Evolutionary conservation across 2,329 filamentous ascomycete species (phyloP).

Genomic region (Stemphylium vesicarium): DNA sequence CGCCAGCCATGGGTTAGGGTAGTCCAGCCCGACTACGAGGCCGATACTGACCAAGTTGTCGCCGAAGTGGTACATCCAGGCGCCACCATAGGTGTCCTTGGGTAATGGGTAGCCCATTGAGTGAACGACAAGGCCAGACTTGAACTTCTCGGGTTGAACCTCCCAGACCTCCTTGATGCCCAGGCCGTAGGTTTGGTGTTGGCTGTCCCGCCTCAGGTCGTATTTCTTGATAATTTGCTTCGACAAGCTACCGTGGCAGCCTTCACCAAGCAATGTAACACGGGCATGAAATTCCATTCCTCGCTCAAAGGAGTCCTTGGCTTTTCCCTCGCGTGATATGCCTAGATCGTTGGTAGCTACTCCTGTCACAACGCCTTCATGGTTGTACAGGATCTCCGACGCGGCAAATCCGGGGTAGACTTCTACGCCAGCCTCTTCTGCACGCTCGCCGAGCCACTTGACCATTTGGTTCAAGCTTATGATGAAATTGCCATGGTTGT

Average conservation of each 20-base stretch:
- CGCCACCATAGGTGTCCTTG: constrained; percentile 89
- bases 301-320: constrained; percentile 90
- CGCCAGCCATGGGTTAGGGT: constrained; percentile 94
- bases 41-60: constrained; percentile 95
- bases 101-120: constrained; percentile 92
- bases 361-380: constrained; percentile 87
- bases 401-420: constrained; percentile 96
- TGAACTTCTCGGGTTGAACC: constrained; percentile 88
- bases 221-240: constrained; percentile 97
- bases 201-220: constrained; percentile 84
- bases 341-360: constrained; percentile 97
- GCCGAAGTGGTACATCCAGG: constrained; percentile 99
- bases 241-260: constrained; percentile 91
- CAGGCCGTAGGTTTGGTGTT: constrained; percentile 93
- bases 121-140: constrained; percentile 83
- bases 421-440: constrained; percentile 96
- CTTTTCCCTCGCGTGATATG: constrained; percentile 77
- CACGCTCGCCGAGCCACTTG: constrained; percentile 93
- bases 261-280: constrained; percentile 90
- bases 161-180: constrained; percentile 99
- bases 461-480: constrained; percentile 93
- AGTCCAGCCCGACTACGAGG: constrained; percentile 91
- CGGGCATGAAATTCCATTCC: constrained; percentile 98
- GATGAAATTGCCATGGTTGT: constrained; percentile 98
- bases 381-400: constrained; percentile 85